These are phyloP conservation scores for Fraxinus velutina DNA, from an alignment of 305 asterid species.

Conservation along the genomic window DNA sequence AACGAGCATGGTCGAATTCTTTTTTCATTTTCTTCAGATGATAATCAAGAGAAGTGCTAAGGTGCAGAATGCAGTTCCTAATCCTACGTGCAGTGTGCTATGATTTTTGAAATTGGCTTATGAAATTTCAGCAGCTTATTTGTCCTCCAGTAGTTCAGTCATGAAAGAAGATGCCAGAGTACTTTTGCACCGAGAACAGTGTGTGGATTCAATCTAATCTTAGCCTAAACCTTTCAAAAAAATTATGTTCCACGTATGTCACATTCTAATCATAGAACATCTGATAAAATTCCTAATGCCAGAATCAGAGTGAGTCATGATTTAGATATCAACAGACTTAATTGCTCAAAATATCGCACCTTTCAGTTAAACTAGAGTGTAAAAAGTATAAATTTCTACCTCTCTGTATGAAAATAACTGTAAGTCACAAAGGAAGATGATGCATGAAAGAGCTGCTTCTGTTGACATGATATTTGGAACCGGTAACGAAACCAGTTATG, in stretches of 20 bases:
- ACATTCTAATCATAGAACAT: not conserved
- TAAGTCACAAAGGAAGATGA: not conserved
- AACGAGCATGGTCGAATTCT: not conserved
- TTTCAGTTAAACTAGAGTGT: not conserved
- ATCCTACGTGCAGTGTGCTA: not conserved
- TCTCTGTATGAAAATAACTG: not conserved
- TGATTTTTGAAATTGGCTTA: not conserved
- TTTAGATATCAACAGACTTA: not conserved
- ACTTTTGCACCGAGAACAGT: not conserved
- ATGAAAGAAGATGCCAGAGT: not conserved
- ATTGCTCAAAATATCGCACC: not conserved
- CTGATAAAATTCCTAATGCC: not conserved
- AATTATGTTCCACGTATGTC: not conserved
- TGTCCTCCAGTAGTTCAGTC: not conserved
- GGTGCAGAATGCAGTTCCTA: not conserved
- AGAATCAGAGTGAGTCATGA: not conserved
- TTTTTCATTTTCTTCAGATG: not conserved
- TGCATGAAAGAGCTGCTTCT: not conserved
- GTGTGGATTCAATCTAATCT: not conserved
- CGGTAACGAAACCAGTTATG: not conserved
- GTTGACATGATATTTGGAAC: not conserved
- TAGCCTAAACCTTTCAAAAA: not conserved
- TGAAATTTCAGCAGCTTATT: not conserved
- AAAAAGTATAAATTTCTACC: not conserved
- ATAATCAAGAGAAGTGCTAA: not conserved